Base-by-base conservation (phyloP, 306 rosid species). In the Alnus glutinosa region DNA sequence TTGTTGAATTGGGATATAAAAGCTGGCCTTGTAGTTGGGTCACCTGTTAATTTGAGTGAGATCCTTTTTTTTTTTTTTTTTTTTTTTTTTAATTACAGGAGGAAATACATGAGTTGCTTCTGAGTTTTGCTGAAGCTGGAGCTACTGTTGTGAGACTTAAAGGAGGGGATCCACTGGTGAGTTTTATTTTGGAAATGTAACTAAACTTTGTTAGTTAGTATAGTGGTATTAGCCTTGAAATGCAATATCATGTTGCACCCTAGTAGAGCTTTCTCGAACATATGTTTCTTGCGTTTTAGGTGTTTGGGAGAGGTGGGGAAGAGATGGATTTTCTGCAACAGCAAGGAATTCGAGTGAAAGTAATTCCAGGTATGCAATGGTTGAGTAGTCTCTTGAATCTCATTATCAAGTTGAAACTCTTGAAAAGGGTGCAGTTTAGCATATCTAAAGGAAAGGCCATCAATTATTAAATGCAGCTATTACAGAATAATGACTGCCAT, bases 101-200 rank as follows among this genome's bases (percentile, higher is more conserved):
- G 84, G 98, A 92, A 83, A 95, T 92, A 84, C 98, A 95, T 67
- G 98, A 92, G 78, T 89, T 95, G 83, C 94, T 95, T 77, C 86
- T 92, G 79, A 90, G 90, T 85, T 95, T 95, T 90, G 98, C 98
- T 23, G 98, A 95, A 88, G 98, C 93, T 58, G 98, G 97, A 46
- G 98, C 97, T 4, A 92, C 87, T 58, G 98, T 95, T 84, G 98
- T 95, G 75, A 90, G 98, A 75, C 92, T 95, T 50, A 95, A 95
- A 90, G 98, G 98, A 83, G 98, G 98, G 72, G 98, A 95, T 78
- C 98, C 98, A 67, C 83, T 95, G 92, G 98, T 95, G 80, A 91
- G 98, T 76, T 44, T 76, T 23, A 7, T 13, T 49, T 16, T 58
- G 75, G 76, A 42, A 51, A 49, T 59, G 58, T 63, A 52, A 8